These are phyloP conservation scores for Metschnikowia continentalis DNA, from an alignment of 805 yeast genomes.

Conservation along the genomic window DNA sequence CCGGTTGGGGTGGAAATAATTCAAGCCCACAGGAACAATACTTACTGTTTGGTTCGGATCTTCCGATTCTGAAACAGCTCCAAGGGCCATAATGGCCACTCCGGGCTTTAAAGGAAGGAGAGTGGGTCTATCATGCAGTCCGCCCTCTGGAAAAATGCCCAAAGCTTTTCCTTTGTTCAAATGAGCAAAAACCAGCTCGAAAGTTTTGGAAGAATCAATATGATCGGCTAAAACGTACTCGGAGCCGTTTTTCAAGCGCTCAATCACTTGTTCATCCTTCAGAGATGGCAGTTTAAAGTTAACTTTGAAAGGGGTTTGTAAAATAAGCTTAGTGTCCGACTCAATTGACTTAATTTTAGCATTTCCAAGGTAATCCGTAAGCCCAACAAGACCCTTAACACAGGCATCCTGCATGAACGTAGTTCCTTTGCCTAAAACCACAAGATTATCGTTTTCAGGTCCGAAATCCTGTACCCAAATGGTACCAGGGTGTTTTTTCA, in stretches of 20 bases:
- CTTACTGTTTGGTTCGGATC: slow-evolving; percentile 21
- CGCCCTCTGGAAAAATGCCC: slow-evolving; percentile 45
- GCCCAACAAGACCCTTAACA: slow-evolving; percentile 35
- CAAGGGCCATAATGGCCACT: slow-evolving; percentile 43
- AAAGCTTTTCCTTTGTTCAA: slow-evolving; percentile 30
- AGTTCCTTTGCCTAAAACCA: slow-evolving; percentile 33
- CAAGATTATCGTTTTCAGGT: slow-evolving; percentile 15
- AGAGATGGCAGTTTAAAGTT: slow-evolving; percentile 11
- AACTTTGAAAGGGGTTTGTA: slow-evolving; percentile 24
- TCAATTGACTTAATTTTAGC: slow-evolving; percentile 28
- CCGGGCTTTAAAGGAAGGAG: slow-evolving; percentile 43
- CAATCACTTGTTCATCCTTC: slow-evolving; percentile 14
- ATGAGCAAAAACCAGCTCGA: slow-evolving; percentile 35
- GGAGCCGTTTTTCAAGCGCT: slow-evolving; percentile 25
- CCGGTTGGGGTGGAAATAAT: slow-evolving; percentile 40
- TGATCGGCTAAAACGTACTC: slow-evolving; percentile 35
- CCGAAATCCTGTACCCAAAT: slow-evolving; percentile 22
- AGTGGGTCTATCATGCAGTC: slow-evolving; percentile 41
- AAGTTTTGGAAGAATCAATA: slow-evolving; percentile 34
- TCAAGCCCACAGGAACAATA: slow-evolving; percentile 39
- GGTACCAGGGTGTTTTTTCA: slow-evolving; percentile 27
- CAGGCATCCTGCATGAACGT: slow-evolving; percentile 30
- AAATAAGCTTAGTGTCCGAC: slow-evolving; percentile 27
- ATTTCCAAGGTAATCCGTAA: slow-evolving; percentile 34
- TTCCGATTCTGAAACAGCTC: slow-evolving; percentile 31